Percentiles rank a stretch among this genome's conserved stretches.
Evolutionary conservation across 1,284 basidiomycete genomes (phyloP).

Genomic region (Boletellus deceptivus): DNA sequence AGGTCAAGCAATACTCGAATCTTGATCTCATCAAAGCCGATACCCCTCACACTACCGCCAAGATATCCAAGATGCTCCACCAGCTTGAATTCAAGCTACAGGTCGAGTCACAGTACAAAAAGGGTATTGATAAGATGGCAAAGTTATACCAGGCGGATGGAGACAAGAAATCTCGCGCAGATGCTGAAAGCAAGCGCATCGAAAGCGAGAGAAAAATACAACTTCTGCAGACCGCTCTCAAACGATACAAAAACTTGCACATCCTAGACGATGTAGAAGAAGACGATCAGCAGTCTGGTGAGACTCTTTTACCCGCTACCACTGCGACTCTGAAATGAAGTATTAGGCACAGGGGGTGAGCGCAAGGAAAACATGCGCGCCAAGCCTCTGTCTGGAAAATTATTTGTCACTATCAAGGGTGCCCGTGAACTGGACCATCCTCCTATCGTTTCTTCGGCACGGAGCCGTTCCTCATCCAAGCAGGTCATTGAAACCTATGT

Average conservation of each 20-base stretch:
- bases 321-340: conserved; percentile 27
- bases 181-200: conserved; percentile 91
- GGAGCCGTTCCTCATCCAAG: conserved; percentile 75
- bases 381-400: conserved; percentile 92
- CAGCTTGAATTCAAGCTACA: conserved; percentile 99
- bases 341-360: conserved; percentile 74
- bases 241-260: conserved; percentile 94
- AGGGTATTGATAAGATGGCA: conserved; percentile 99
- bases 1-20: conserved; percentile 68
- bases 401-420: conserved; percentile 85
- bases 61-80: conserved; percentile 97
- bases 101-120: conserved; percentile 97
- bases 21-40: conserved; percentile 97
- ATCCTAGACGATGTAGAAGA: conserved; percentile 88
- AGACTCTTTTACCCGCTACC: conserved; percentile 18
- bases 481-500: conserved; percentile 85
- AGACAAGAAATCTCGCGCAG: conserved; percentile 88
- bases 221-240: conserved; percentile 87
- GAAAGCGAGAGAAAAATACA: conserved; percentile 98
- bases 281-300: conserved; percentile 60
- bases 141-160: conserved; percentile 93
- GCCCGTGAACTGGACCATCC: conserved; percentile 96
- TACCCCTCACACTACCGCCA: conserved; percentile 93
- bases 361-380: conserved; percentile 87
- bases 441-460: conserved; percentile 58